Conservation (phyloP, 192 early-diverging fungal genomes). For the Rhizoclosmatium sp. region DNA sequence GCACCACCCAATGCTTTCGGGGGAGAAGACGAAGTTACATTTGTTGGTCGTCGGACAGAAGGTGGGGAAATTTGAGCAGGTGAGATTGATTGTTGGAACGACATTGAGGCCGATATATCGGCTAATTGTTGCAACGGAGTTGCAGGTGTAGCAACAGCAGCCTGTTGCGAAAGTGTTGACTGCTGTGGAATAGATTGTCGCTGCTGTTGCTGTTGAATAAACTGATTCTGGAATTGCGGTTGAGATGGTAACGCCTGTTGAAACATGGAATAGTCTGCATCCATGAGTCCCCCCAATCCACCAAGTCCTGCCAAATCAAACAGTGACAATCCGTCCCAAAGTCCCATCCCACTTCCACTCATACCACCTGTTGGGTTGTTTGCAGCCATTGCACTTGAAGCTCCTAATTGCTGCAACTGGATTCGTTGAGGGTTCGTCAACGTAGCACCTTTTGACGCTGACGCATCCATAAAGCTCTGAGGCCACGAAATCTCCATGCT, state of each 20-base stretch:
- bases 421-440: not conserved
- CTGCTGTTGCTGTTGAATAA: too few species aligned
- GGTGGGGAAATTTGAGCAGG: too few species aligned
- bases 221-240: too few species aligned
- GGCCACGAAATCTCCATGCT: conserved; percentile 2
- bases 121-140: too few species aligned
- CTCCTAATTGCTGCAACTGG: not conserved
- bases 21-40: too few species aligned
- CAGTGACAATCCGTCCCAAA: conserved; percentile 31
- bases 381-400: not conserved
- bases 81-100: too few species aligned
- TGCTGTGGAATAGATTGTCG: too few species aligned
- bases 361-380: not conserved
- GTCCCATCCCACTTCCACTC: not conserved
- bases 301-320: conserved; percentile 41
- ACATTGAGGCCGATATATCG: too few species aligned
- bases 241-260: not conserved
- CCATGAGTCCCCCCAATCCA: conserved; percentile 1
- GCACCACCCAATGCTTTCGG: too few species aligned
- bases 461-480: conserved; percentile 4
- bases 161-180: too few species aligned
- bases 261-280: not conserved
- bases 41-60: too few species aligned
- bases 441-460: not conserved
- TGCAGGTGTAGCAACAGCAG: too few species aligned